Percentiles rank a stretch among this genome's conserved stretches.
Evolutionary conservation across 257 asterid species (phyloP).

Genomic region (Striga asiatica): DNA sequence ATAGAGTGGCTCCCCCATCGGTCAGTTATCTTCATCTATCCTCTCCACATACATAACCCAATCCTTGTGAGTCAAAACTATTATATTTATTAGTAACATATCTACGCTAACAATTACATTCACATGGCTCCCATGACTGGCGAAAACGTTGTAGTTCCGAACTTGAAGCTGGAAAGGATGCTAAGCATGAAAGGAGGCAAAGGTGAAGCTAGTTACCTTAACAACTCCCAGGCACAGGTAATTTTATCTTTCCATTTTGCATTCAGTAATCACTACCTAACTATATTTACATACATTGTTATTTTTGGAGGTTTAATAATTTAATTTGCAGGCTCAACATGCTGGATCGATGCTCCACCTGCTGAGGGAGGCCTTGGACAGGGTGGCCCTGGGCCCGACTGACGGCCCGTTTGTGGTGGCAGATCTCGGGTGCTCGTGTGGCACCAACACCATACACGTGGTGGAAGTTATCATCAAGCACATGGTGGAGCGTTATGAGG

Average conservation of each 20-base stretch:
- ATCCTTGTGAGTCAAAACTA: no score
- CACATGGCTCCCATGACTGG: neutral
- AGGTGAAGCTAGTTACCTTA: conserved; percentile 83
- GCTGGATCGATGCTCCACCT: neutral
- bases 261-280: no score
- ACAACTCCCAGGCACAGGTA: conserved; percentile 95
- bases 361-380: neutral
- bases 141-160: neutral
- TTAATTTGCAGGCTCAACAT: neutral
- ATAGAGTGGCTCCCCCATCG: no score
- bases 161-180: conserved; percentile 55
- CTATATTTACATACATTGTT: no score
- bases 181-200: conserved; percentile 94
- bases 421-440: conserved; percentile 75
- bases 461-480: conserved; percentile 60
- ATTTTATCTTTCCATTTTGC: neutral
- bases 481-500: conserved; percentile 46
- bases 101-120: no score
- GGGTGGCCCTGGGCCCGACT: conserved; percentile 6
- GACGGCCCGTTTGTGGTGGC: conserved; percentile 48
- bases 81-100: no score
- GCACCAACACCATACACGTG: conserved; percentile 58
- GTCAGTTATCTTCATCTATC: no score
- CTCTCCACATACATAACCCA: no score
- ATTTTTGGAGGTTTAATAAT: neutral